Evolutionary conservation across 805 yeast genomes (phyloP), one percentile per base, ranked within the genome.

Genomic region (Myxozyma melibiosi): DNA sequence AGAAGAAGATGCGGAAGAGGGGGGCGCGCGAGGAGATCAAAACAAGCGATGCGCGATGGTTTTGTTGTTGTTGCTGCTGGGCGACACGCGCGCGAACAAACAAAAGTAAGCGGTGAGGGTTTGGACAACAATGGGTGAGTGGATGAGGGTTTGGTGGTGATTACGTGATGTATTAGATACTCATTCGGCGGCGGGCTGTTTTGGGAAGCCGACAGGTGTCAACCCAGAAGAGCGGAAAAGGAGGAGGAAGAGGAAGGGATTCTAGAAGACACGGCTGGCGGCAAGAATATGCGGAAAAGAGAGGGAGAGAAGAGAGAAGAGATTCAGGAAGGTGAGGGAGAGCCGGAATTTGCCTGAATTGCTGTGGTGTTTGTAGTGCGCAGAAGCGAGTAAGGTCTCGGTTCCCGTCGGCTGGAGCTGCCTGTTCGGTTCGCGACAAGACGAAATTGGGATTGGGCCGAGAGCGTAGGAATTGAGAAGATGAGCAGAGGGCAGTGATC

Each of bases 401-500:
- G n/a, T n/a, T n/a, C n/a, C n/a, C n/a, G n/a, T n/a, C n/a, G n/a
- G n/a, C n/a, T n/a, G n/a, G n/a, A n/a, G n/a, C n/a, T n/a, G n/a
- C n/a, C n/a, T n/a, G n/a, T n/a, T n/a, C n/a, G 33, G 33, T 30
- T 7, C 7, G 33, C 11, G 33, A 30, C 11, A 11, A 30, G 33
- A 30, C 11, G 33, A 11, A 30, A 11, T n/a, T n/a, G n/a, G n/a
- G n/a, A n/a, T n/a, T n/a, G 33, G 11, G 33, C 7, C 33, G 33
- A 11, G 11, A 7, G 42, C 20, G 13, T n/a, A 18, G 42, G 42
- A 20, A 11, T 37, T n/a, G 25, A 4, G 20, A 28, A 33, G 49
- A 33, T n/a, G 37, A 8, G 47, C 37, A 24, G 27, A 43, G 34
- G 47, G 13, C 39, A 45, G n/a, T n/a, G n/a, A n/a, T n/a, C n/a